Evolutionary conservation across 164 flowering plant species (phyloP).

Genomic region (Vitis vinifera): ASM3070453v1 NC_081808.1:23377001-23377500

Average conservation of each 20-base stretch:
- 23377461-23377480: conserved; percentile 81
- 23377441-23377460: conserved; percentile 19
- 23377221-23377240: conserved; percentile 36
- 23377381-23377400: not conserved
- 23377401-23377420: not conserved
- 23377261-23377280: conserved; percentile 73
- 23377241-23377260: conserved; percentile 68
- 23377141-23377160: conserved; percentile 66
- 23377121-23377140: conserved; percentile 33
- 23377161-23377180: conserved; percentile 29
- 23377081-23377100: conserved; percentile 54
- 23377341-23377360: not conserved
- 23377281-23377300: conserved; percentile 68
- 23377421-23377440: not conserved
- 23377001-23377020: conserved; percentile 47
- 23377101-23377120: conserved; percentile 32
- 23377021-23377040: conserved; percentile 39
- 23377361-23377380: not conserved
- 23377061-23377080: conserved; percentile 57
- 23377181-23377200: conserved; percentile 35
- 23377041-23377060: conserved; percentile 44
- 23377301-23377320: conserved; percentile 94
- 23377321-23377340: conserved; percentile 23
- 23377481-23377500: conserved; percentile 98
- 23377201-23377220: conserved; percentile 39